Percentiles rank a stretch among this genome's conserved stretches.
These are phyloP conservation scores for Kazachstania sp. DNA, from an alignment of 1,139 yeast genomes.

Conservation along the genomic window DNA sequence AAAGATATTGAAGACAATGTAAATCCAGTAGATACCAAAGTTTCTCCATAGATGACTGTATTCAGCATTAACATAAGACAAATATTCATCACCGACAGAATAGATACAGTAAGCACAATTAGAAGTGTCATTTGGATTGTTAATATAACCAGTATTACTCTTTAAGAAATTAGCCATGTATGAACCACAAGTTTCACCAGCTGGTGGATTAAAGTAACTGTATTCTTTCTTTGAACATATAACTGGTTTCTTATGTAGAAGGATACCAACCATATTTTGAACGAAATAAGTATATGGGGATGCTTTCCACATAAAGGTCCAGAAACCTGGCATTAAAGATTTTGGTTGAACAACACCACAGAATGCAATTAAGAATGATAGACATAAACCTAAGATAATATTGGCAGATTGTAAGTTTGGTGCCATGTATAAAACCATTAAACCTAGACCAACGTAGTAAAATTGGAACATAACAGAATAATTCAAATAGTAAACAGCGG, in stretches of 20 bases:
- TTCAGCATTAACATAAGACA: slow-evolving; percentile 38
- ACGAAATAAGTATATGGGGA: slow-evolving; percentile 65
- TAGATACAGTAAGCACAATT: slow-evolving; percentile 54
- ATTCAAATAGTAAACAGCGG: slow-evolving; percentile 50
- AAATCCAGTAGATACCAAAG: slow-evolving; percentile 52
- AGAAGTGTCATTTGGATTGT: slow-evolving; percentile 43
- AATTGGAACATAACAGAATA: slow-evolving; percentile 48
- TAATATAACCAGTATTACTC: slow-evolving; percentile 41
- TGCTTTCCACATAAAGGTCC: slow-evolving; percentile 64
- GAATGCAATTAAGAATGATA: slow-evolving; percentile 48
- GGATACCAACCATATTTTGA: slow-evolving; percentile 44
- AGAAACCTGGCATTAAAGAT: slow-evolving; percentile 55
- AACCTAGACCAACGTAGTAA: slow-evolving; percentile 47
- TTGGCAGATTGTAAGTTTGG: slow-evolving; percentile 60
- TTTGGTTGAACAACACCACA: slow-evolving; percentile 60
- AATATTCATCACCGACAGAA: slow-evolving; percentile 45
- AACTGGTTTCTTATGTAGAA: slow-evolving; percentile 50
- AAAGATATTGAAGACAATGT: slow-evolving; percentile 44
- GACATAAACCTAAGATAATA: slow-evolving; percentile 44
- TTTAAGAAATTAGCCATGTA: slow-evolving; percentile 37
- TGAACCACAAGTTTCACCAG: slow-evolving; percentile 50
- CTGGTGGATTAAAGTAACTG: slow-evolving; percentile 47
- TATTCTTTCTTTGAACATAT: slow-evolving; percentile 46
- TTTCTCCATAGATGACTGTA: slow-evolving; percentile 55
- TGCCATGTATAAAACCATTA: slow-evolving; percentile 46